A percentile compares a stretch with the other conserved stretches of the same genome.
phyloP scores from a whole-genome alignment of 2,329 filamentous ascomycete species.

The Ambrosiella beaveri region DNA sequence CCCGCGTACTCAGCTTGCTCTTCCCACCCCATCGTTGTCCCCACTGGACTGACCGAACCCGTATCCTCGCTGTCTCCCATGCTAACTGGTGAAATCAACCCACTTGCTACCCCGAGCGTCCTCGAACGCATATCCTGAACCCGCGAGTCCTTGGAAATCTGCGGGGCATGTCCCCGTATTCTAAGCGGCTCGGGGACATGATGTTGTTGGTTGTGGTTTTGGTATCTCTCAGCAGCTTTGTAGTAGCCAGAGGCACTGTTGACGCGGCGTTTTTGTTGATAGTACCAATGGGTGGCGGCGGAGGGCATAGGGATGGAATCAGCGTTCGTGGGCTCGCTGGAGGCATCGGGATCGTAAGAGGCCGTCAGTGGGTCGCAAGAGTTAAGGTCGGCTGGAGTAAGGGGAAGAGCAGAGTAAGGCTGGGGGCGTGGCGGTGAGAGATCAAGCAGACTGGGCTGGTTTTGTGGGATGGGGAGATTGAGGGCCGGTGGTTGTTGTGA shows the following conservation, averaged over 20 bases:
- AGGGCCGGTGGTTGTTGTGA: neutral
- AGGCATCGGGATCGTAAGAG: neutral
- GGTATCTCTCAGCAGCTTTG: neutral
- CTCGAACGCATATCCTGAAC: too few species aligned
- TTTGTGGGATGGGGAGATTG: neutral
- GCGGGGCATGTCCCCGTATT: too few species aligned
- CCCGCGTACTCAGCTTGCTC: too few species aligned
- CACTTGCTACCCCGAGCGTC: too few species aligned
- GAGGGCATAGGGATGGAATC: neutral
- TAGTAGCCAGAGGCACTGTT: neutral
- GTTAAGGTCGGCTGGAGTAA: slow-evolving; percentile 10
- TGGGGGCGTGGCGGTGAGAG: neutral
- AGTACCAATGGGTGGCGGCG: neutral
- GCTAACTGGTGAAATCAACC: too few species aligned
- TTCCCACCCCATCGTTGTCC: too few species aligned
- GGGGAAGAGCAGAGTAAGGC: slow-evolving; percentile 5
- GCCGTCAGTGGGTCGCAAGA: slow-evolving; percentile 9
- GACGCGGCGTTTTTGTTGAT: neutral
- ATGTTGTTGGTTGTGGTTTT: neutral
- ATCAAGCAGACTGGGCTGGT: slow-evolving; percentile 4
- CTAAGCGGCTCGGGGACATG: too few species aligned
- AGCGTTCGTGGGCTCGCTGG: neutral
- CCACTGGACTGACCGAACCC: too few species aligned
- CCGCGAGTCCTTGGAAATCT: too few species aligned
- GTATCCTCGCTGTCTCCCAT: too few species aligned